Evolutionary conservation across 2,329 filamentous ascomycete species (phyloP), one percentile per base, ranked within the genome.

Genomic region (Blumeriella jaapii): DNA sequence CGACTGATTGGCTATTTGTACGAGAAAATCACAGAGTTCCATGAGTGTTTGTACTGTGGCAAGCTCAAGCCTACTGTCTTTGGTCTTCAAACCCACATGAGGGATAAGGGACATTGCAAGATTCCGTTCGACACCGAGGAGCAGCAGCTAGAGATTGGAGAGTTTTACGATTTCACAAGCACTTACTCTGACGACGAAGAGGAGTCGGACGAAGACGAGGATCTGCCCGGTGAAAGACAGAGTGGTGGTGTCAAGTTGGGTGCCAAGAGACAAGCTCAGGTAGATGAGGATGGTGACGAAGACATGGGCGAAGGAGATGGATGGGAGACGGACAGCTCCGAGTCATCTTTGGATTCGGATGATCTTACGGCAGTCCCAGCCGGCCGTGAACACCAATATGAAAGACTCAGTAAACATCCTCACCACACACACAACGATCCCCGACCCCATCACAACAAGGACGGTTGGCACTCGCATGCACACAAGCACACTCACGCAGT

Each of bases 121-220:
- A 93, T 98, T 49, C 87, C 85, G 0, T 98, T 89, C 58, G 77
- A 79, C 33, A 80, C 78, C 0, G 84, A 95, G 55, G 79, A 82
- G 22, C 86, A 96, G 54, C 85, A 95, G 62, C 71, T 96, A 18
- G 85, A 93, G 37, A 84, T 98, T 53, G 91, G 91, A 38, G 84
- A 96, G 46, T 95, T 84, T 59, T 98, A 98, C 60, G 91, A 98
- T 56, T 98, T 98, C 69, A 74, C 83, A 46, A 83, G 82, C 61
- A 94, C 91, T 1, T 98, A 98, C 58, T 91, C 86, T 0, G 91
- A 96, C 51, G 74, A 69, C 8, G 82, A 70, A 36, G 66, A 69
- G 6, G 71, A 75, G 1, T 74, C 71, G 5, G 74, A 77, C 3
- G 64, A 63, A 6, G 69, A 69, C 31, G 67, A 67, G 20, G 69